Conservation (phyloP, 495 filamentous ascomycete genomes). For the Penicillium mononematosum region DNA sequence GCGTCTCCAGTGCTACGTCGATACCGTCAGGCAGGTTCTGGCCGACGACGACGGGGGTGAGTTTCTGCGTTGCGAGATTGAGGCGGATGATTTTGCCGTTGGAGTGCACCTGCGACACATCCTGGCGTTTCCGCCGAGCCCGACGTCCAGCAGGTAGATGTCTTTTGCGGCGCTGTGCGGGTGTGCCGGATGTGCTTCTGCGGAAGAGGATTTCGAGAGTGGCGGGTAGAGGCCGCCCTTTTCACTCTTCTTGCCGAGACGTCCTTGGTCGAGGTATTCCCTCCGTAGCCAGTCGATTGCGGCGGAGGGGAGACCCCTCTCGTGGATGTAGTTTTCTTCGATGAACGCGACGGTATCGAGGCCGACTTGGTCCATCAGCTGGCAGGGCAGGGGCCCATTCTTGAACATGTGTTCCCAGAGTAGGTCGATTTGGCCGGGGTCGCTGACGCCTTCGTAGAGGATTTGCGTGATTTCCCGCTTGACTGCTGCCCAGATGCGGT, state of each 20-base stretch:
- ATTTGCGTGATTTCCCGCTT: constrained; percentile 54
- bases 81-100: constrained; percentile 26
- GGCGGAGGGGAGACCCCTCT: constrained; percentile 24
- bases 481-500: constrained; percentile 58
- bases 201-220: constrained; percentile 1
- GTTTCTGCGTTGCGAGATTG: constrained; percentile 23
- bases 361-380: constrained; percentile 35
- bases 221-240: constrained; percentile 38
- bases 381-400: constrained; percentile 26
- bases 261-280: constrained; percentile 35
- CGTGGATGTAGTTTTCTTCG: constrained; percentile 43
- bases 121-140: constrained; percentile 27
- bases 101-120: constrained; percentile 19
- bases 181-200: constrained; percentile 9
- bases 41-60: constrained; percentile 27
- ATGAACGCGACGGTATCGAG: constrained; percentile 39
- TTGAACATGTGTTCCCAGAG: constrained; percentile 37
- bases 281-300: constrained; percentile 33
- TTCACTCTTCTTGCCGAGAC: constrained; percentile 31
- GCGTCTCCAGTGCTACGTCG: constrained; percentile 32
- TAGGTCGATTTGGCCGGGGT: constrained; percentile 48
- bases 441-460: constrained; percentile 49
- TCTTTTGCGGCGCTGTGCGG: constrained; percentile 17
- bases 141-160: constrained; percentile 34
- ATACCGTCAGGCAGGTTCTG: constrained; percentile 51